Evolutionary conservation across 1,284 basidiomycete species (phyloP), one percentile per base, ranked within the genome.

Genomic region (Phylloboletellus chloephorus): DNA sequence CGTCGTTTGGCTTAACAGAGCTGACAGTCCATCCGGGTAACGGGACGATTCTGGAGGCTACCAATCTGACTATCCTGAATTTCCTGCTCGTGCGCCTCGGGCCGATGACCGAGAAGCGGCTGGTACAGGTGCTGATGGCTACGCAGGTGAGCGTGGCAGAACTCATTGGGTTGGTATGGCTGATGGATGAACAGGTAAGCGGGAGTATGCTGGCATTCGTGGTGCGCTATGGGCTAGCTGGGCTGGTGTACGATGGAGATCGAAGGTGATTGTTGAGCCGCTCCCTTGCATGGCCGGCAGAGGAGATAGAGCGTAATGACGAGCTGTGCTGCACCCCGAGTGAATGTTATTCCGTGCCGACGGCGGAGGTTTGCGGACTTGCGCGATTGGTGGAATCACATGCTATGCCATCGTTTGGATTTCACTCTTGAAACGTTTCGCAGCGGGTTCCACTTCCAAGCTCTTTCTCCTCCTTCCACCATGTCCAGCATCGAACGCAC

Each of bases 51-150:
- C 56, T 71, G 2, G 80, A 84, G 43, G 73, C 78, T 7, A 90
- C 85, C 17, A 97, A 97, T 61, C 64, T 96, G 43, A 97, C 93
- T 1, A 80, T 97, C 39, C 68, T 94, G 33, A 96, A 95, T 58
- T 74, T 85, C 39, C 72, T 94, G 35, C 71, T 97, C 23, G 67
- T 93, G 13, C 69, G 76, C 22, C 60, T 88, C 13, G 92, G 92
- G 1, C 82, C 87, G 2, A 85, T 92, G 82, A 72, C 69, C 42
- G 92, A 96, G 66, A 82, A 82, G 45, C 70, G 67, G 19, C 71
- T 96, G 23, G 86, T 88, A 13, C 71, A 78, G 52, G 65, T 76
- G n/a, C 61, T 94, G 49, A 85, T 91, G 48, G 67, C 59, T 20
- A 67, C 84, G 7, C 91, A 95, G 71, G 78, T 82, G 52, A 52